Evolutionary conservation across 2,329 filamentous ascomycete species (phyloP).

Genomic region (Colletotrichum incanum): DNA sequence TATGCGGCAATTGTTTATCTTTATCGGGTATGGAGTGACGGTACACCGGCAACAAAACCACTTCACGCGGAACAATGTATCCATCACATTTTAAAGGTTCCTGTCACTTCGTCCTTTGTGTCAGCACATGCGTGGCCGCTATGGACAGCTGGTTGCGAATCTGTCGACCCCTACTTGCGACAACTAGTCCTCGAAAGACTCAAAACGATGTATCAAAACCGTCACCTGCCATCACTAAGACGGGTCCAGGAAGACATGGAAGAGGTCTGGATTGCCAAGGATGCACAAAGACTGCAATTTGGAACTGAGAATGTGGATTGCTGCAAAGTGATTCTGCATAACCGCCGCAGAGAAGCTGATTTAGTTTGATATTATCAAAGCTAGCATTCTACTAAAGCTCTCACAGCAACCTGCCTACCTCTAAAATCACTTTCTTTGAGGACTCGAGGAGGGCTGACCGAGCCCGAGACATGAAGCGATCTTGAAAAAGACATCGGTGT

Average conservation of each 20-base stretch:
- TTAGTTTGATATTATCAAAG: constrained; percentile 12
- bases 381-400: neutral
- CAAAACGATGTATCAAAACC: constrained; percentile 48
- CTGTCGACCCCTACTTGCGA: constrained; percentile 46
- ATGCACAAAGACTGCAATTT: constrained; percentile 47
- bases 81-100: constrained; percentile 47
- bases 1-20: constrained; percentile 53
- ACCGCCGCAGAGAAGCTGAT: constrained; percentile 32
- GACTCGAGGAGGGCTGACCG: constrained; percentile 45
- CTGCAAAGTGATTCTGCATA: constrained; percentile 44
- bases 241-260: constrained; percentile 50
- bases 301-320: constrained; percentile 52
- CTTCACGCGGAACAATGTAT: constrained; percentile 48
- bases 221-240: constrained; percentile 49
- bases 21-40: constrained; percentile 49
- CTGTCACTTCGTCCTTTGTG: constrained; percentile 49
- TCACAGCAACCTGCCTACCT: no score
- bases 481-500: constrained; percentile 82
- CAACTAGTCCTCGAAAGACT: constrained; percentile 47
- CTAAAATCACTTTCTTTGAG: neutral
- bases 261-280: constrained; percentile 51
- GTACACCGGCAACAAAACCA: constrained; percentile 42
- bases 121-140: constrained; percentile 52
- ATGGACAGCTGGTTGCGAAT: constrained; percentile 53
- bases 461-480: constrained; percentile 79